Evolutionary conservation across 192 early-diverging fungal genomes (phyloP).

Genomic region (Backusella psychrophila): DNA sequence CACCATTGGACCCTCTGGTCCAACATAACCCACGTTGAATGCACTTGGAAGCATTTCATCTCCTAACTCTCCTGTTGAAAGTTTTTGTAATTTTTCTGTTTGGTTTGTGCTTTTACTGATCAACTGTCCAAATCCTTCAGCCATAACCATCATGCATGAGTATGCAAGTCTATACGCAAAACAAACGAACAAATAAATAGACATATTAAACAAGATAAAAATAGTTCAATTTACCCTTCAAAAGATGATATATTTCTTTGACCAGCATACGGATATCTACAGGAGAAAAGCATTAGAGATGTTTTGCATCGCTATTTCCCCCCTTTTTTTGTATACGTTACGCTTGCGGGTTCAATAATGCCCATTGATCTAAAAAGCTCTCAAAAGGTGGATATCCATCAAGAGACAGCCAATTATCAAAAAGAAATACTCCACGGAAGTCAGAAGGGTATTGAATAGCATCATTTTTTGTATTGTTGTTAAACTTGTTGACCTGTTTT

Average conservation of each 20-base stretch:
- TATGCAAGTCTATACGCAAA: conserved; percentile 40
- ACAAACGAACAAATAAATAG: neutral
- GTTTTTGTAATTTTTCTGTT: conserved; percentile 21
- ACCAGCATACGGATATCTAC: conserved; percentile 46
- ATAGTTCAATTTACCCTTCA: conserved; percentile 37
- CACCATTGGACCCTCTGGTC: conserved; percentile 46
- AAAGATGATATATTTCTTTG: conserved; percentile 44
- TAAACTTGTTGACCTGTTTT: conserved; percentile 13
- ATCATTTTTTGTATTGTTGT: conserved; percentile 15
- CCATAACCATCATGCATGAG: conserved; percentile 54
- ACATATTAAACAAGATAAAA: neutral
- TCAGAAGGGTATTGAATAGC: conserved; percentile 8
- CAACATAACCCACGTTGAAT: conserved; percentile 49
- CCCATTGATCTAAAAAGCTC: conserved; percentile 42
- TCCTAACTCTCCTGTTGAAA: conserved; percentile 37
- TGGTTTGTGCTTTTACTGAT: conserved; percentile 29
- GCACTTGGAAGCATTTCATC: conserved; percentile 30
- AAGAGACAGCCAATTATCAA: conserved; percentile 43
- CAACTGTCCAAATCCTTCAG: conserved; percentile 40
- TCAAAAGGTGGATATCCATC: conserved; percentile 48
- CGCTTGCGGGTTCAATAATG: conserved; percentile 34
- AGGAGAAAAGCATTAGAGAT: neutral
- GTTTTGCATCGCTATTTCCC: no score
- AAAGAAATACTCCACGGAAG: conserved; percentile 41
- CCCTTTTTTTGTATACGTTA: conserved; percentile 8